Evolutionary conservation across 1,139 yeast species (phyloP), one percentile per base, ranked within the genome.

Genomic region (Wickerhamomyces sp.): DNA sequence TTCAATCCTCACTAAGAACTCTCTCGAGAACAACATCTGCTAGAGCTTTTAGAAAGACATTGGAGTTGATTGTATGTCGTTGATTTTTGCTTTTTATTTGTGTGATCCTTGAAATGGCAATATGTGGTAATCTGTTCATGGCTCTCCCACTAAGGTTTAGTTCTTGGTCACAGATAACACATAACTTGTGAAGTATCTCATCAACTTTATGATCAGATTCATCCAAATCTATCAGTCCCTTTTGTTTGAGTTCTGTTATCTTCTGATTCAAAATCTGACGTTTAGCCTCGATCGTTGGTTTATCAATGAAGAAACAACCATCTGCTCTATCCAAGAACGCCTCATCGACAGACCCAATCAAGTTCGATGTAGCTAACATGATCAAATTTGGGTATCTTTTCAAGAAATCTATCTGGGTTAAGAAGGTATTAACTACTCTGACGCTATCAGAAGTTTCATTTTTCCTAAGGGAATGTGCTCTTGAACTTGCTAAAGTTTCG

Each of bases 321-420:
- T 63, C 68, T 4, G 64, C 61, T 31, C 72, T 52, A 48, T 66
- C 71, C 5, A 63, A 32, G 39, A 66, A 65, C 1, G 72, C 68
- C 2, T 56, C 50, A 43, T 65, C 69, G 10, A 65, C 41, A 1
- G 59, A 47, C 13, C 51, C 46, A 2, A 62, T 27, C 18, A 64
- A 44, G 41, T 67, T 67, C 1, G 70, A 61, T 5, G 71, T 67
- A 3, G 70, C 60, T 13, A 66, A 46, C 0, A 64, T 52, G 7
- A 63, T 37, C 31, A 63, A 49, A 39, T 66, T 66, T n/a, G 51
- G 37, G 37, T 47, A 58, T 21, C 43, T 47, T 41, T 59, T 64
- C 20, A 67, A 43, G 12, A 55, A 46, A 47, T 68, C 72, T 26
- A 68, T 34, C 31, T 61, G 59, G 0, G 68, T 65, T 18, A 67